Evolutionary conservation across 495 filamentous ascomycete species (phyloP).

Genomic region (Cladorrhinum samala): DNA sequence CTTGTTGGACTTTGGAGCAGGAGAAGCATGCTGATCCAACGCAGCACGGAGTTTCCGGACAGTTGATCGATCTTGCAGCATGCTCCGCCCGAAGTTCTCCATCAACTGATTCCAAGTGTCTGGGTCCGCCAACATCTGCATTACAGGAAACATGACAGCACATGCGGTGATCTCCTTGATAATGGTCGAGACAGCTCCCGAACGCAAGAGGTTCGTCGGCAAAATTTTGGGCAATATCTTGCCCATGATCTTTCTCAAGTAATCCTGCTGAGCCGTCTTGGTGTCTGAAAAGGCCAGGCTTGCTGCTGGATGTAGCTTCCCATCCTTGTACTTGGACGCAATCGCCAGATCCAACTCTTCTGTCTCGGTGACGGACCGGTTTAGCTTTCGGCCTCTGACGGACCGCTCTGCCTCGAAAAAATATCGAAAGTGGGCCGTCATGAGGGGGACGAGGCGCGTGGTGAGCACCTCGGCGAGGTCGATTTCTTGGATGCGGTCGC

Average conservation of each 20-base stretch:
- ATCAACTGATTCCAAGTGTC: conserved; percentile 97
- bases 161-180: conserved; percentile 80
- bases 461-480: conserved; percentile 79
- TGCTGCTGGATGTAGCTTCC: conserved; percentile 85
- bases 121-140: conserved; percentile 73
- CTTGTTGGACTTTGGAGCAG: conserved; percentile 60
- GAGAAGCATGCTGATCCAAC: conserved; percentile 90
- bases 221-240: conserved; percentile 70
- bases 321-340: conserved; percentile 84
- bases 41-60: conserved; percentile 91
- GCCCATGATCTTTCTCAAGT: conserved; percentile 65
- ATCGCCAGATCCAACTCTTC: conserved; percentile 93
- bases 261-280: conserved; percentile 76
- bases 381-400: conserved; percentile 80
- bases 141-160: conserved; percentile 63
- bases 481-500: conserved; percentile 59
- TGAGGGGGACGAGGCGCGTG: conserved; percentile 73
- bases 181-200: conserved; percentile 70
- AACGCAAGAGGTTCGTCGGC: conserved; percentile 65
- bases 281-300: conserved; percentile 74
- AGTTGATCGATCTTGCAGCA: conserved; percentile 92
- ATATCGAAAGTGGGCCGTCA: conserved; percentile 86
- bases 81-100: conserved; percentile 78
- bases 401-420: conserved; percentile 85
- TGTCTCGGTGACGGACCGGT: conserved; percentile 86